A percentile compares a stretch with the other conserved stretches of the same genome.
These are phyloP conservation scores for Acer campestre DNA, from an alignment of 345 rosid species.

Conservation along the genomic window DNA sequence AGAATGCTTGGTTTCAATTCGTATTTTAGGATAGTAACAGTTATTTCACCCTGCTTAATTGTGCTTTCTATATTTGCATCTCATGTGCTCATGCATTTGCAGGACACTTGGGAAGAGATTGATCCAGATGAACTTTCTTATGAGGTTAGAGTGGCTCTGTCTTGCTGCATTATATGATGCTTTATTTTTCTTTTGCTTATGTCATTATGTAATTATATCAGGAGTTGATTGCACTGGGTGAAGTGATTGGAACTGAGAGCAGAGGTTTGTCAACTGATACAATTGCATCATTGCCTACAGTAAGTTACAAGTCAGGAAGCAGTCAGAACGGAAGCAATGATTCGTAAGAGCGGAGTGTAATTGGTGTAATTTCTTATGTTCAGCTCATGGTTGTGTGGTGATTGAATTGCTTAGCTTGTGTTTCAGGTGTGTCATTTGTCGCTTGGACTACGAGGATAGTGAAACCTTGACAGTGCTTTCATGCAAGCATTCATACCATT, in stretches of 20 bases:
- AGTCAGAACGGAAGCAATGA: conserved; percentile 81
- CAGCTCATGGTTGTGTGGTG: conserved; percentile 5
- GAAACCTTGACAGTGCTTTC: conserved; percentile 81
- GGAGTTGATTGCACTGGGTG: conserved; percentile 96
- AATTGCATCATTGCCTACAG: conserved; percentile 78
- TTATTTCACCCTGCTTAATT: neutral
- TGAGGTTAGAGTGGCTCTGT: conserved; percentile 54
- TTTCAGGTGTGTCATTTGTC: conserved; percentile 91
- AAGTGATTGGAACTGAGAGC: conserved; percentile 85
- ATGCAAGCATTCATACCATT: conserved; percentile 93
- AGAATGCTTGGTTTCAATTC: neutral
- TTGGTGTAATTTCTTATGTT: conserved; percentile 15
- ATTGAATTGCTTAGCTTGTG: conserved; percentile 14
- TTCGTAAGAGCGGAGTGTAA: conserved; percentile 53
- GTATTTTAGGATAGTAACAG: neutral
- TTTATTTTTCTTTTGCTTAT: neutral
- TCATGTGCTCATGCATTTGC: conserved; percentile 28
- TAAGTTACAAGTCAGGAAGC: conserved; percentile 68
- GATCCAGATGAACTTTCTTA: conserved; percentile 94
- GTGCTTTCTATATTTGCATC: neutral
- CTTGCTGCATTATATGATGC: conserved; percentile 8
- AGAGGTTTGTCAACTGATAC: conserved; percentile 88
- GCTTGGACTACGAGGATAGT: conserved; percentile 83
- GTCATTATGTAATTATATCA: conserved; percentile 28
- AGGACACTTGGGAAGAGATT: conserved; percentile 93